Conservation (phyloP, 2,329 filamentous ascomycete genomes). For the Ceratocystis cacaofunesta region DNA sequence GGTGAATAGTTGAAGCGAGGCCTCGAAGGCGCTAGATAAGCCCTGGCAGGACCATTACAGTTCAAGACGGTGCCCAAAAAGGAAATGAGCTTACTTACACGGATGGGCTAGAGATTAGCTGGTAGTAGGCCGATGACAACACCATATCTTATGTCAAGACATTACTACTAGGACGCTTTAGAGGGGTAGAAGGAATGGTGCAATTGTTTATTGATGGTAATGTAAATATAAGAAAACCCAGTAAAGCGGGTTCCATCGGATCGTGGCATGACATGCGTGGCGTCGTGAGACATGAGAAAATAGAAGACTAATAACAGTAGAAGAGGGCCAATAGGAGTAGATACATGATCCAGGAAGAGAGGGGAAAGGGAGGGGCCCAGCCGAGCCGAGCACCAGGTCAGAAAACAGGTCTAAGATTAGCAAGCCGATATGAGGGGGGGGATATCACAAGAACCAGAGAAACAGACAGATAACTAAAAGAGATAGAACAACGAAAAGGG, state of each 20-base stretch:
- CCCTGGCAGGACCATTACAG: background rate
- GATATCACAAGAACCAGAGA: background rate
- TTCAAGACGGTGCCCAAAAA: background rate
- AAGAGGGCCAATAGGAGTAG: background rate
- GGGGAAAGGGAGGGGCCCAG: background rate
- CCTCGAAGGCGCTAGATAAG: background rate
- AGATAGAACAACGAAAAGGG: no score
- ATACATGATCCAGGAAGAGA: background rate
- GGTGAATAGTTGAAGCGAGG: background rate
- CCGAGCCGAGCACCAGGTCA: background rate
- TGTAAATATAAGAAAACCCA: background rate
- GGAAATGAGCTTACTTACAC: background rate
- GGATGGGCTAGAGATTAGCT: background rate
- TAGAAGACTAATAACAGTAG: background rate
- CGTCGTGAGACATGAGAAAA: slow-evolving; percentile 3
- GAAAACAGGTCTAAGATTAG: background rate
- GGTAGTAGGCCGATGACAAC: background rate
- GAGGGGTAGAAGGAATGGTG: background rate
- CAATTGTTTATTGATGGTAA: background rate
- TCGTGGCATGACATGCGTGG: background rate
- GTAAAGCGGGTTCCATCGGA: background rate
- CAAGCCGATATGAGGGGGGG: background rate
- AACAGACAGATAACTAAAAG: background rate
- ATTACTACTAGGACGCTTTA: background rate
- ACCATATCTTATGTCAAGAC: background rate